Conservation (phyloP, 768 basidiomycete genomes). For the Antrodiella citrinella region DNA sequence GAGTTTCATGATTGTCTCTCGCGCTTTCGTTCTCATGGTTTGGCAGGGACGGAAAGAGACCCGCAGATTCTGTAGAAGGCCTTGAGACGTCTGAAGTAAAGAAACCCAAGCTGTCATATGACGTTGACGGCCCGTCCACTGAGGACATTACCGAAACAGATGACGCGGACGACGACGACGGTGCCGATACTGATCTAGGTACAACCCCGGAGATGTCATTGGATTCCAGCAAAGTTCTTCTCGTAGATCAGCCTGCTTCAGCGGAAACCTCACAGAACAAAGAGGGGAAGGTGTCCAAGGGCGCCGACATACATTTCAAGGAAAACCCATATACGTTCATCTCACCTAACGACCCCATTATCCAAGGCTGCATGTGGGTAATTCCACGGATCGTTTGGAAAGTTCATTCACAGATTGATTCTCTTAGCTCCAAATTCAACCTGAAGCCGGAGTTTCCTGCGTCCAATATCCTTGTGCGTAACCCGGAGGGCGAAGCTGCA, state of each 20-base stretch:
- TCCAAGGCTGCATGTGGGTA: slow-evolving; percentile 67
- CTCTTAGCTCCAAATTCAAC: slow-evolving; percentile 65
- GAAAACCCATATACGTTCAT: slow-evolving; percentile 91
- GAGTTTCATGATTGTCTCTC: background rate
- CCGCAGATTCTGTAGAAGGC: slow-evolving; percentile 32
- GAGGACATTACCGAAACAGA: slow-evolving; percentile 2
- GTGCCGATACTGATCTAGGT: background rate
- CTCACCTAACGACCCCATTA: slow-evolving; percentile 56
- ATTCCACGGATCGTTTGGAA: background rate
- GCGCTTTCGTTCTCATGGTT: background rate
- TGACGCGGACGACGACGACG: slow-evolving; percentile 9
- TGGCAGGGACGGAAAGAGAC: slow-evolving; percentile 41
- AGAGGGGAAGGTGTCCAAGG: slow-evolving; percentile 13
- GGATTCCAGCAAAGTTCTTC: background rate
- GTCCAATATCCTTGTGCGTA: slow-evolving; percentile 78
- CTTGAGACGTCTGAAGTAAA: slow-evolving; percentile 40
- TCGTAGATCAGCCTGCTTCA: background rate
- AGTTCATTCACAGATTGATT: background rate
- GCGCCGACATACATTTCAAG: slow-evolving; percentile 37
- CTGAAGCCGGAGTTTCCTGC: slow-evolving; percentile 66
- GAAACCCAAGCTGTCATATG: slow-evolving; percentile 35
- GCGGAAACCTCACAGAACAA: background rate
- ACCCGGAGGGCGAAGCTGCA: slow-evolving; percentile 60
- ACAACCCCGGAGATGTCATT: background rate
- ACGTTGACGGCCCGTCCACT: slow-evolving; percentile 16